Evolutionary conservation across 805 yeast genomes (phyloP).

Genomic region (Yamadazyma nakazawae): DNA sequence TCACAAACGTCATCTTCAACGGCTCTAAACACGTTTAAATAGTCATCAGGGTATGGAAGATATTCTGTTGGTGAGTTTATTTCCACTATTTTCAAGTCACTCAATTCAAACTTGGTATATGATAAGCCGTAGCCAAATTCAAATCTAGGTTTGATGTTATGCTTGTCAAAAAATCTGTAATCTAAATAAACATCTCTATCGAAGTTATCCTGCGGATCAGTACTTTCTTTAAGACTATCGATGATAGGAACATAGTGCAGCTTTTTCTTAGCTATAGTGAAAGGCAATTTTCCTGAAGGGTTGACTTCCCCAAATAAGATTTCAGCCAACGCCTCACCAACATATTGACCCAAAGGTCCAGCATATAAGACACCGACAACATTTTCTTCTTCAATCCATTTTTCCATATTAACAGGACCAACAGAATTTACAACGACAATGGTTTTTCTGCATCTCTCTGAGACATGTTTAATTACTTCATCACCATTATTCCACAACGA

Average conservation of each 20-base stretch:
- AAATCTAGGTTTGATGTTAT: constrained; percentile 52
- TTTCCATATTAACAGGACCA: constrained; percentile 59
- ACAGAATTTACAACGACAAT: constrained; percentile 58
- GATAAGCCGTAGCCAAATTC: constrained; percentile 65
- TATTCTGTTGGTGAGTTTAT: constrained; percentile 43
- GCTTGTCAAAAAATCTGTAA: constrained; percentile 56
- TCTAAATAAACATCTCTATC: constrained; percentile 51
- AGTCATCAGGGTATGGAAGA: constrained; percentile 45
- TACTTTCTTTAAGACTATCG: constrained; percentile 27
- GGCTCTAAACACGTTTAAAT: constrained; percentile 39
- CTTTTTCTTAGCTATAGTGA: constrained; percentile 55
- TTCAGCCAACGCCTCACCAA: constrained; percentile 57
- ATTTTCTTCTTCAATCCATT: constrained; percentile 54
- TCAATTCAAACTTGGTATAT: constrained; percentile 42
- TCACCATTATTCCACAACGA: constrained; percentile 60
- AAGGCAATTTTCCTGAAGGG: constrained; percentile 63
- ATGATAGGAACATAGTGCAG: constrained; percentile 46
- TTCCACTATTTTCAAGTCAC: constrained; percentile 38
- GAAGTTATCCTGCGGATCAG: constrained; percentile 41
- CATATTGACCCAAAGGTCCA: constrained; percentile 56
- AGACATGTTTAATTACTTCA: constrained; percentile 46
- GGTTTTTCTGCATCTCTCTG: constrained; percentile 50
- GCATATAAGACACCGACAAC: constrained; percentile 55
- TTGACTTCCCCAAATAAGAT: constrained; percentile 57
- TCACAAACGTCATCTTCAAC: constrained; percentile 49